Percentiles rank a stretch among this genome's conserved stretches.
These are phyloP conservation scores for Neurospora tetraspora DNA, from an alignment of 495 filamentous ascomycete genomes.

Conservation along the genomic window DNA sequence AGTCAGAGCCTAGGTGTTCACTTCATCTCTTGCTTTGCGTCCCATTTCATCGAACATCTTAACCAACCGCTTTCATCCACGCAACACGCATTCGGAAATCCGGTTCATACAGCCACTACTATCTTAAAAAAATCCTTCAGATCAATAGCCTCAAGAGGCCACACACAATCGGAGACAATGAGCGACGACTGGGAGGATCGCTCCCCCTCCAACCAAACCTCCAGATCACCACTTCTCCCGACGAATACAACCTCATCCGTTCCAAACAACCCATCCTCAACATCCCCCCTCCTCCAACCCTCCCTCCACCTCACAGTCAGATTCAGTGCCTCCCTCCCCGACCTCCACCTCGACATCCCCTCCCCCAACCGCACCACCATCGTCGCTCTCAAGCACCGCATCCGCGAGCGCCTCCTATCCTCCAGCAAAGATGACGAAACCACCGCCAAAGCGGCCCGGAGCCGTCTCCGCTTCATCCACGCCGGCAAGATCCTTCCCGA, in stretches of 20 bases:
- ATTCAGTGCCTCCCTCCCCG: constrained; percentile 75
- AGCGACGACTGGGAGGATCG: constrained; percentile 2
- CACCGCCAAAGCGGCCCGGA: constrained; percentile 38
- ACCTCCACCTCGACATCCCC: constrained; percentile 68
- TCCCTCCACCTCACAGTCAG: constrained; percentile 70
- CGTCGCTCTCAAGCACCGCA: constrained; percentile 66
- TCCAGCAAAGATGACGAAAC: constrained; percentile 8
- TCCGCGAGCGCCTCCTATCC: constrained; percentile 56
- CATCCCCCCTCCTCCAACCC: constrained; percentile 38
- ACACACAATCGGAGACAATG: neutral
- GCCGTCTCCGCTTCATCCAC: constrained; percentile 78
- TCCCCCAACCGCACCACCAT: constrained; percentile 57
- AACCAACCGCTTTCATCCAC: neutral
- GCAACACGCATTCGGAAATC: neutral
- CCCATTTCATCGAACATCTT: neutral
- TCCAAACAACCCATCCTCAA: constrained; percentile 8
- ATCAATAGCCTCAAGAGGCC: neutral
- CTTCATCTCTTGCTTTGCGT: neutral
- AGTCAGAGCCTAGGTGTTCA: neutral
- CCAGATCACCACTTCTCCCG: neutral
- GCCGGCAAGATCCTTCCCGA: constrained; percentile 75
- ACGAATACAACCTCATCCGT: constrained; percentile 4
- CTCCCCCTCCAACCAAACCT: constrained; percentile 1
- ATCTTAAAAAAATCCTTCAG: neutral
- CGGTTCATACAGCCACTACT: neutral